phyloP scores from a whole-genome alignment of 768 basidiomycete genomes.

The Termitomyces sp. region DNA sequence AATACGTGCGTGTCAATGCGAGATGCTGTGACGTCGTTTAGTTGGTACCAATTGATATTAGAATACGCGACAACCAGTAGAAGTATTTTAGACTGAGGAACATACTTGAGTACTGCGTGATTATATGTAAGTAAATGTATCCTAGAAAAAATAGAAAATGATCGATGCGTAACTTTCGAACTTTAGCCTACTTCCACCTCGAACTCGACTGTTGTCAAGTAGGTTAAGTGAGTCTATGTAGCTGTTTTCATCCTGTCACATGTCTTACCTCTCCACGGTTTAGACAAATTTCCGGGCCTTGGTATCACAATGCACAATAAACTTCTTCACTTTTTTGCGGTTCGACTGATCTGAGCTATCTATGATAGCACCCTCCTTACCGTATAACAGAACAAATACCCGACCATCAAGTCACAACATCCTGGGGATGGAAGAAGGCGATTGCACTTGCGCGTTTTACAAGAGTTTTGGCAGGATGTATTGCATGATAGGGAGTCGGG shows the following conservation, averaged over 20 bases:
- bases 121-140: too few species aligned
- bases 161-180: background rate
- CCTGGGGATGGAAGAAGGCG: conserved; percentile 54
- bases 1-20: background rate
- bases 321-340: conserved; percentile 14
- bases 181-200: background rate
- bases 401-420: conserved; percentile 36
- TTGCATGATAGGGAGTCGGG: background rate
- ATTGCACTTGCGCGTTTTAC: conserved; percentile 49
- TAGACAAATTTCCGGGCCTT: background rate
- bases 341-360: conserved; percentile 4
- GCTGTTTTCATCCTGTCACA: background rate
- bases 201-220: too few species aligned
- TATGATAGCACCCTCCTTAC: background rate
- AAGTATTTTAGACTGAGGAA: too few species aligned
- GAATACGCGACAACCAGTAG: too few species aligned
- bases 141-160: too few species aligned
- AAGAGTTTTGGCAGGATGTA: conserved; percentile 44
- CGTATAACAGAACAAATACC: conserved; percentile 35
- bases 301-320: conserved; percentile 12
- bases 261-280: background rate
- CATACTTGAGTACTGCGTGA: too few species aligned
- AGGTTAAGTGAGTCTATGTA: background rate
- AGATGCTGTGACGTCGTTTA: background rate
- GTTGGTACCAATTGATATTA: too few species aligned